A percentile compares a stretch with the other conserved stretches of the same genome.
These are phyloP conservation scores for Talaromyces sp. DNA, from an alignment of 2,329 filamentous ascomycete genomes.

Conservation along the genomic window DNA sequence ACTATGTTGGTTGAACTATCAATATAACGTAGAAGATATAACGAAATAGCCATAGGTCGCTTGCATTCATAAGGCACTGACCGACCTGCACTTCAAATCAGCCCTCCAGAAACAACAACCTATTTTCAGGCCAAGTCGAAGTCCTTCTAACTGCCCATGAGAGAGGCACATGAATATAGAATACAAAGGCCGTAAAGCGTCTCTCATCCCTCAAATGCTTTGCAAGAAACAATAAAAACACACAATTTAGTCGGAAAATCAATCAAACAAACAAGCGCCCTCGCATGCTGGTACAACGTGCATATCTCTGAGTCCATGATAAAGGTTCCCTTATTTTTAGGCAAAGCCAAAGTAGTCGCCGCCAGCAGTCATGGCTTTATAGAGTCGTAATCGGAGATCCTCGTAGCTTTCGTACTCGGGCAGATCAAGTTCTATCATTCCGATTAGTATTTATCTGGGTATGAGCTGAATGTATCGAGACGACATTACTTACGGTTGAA, in stretches of 20 bases:
- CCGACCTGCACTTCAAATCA: constrained; percentile 42
- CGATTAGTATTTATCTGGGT: constrained; percentile 17
- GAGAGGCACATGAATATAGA: constrained; percentile 12
- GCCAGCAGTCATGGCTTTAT: constrained; percentile 95
- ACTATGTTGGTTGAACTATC: neutral
- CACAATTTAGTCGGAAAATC: constrained; percentile 8
- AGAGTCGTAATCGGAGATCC: constrained; percentile 75
- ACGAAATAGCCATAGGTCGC: constrained; percentile 16
- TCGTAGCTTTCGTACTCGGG: constrained; percentile 98
- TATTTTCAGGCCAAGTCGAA: constrained; percentile 13
- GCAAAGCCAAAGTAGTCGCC: constrained; percentile 98
- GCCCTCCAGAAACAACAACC: constrained; percentile 4
- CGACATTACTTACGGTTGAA: constrained; percentile 81
- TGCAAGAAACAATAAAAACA: neutral
- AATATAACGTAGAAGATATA: neutral
- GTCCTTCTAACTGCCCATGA: constrained; percentile 18
- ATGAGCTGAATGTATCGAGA: neutral
- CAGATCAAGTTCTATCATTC: constrained; percentile 79
- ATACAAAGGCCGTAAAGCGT: constrained; percentile 17
- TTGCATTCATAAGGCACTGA: constrained; percentile 21
- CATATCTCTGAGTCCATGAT: constrained; percentile 19
- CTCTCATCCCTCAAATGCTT: constrained; percentile 7
- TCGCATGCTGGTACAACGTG: constrained; percentile 33
- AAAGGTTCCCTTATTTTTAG: constrained; percentile 48
- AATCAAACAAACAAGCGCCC: constrained; percentile 22